A percentile compares a stretch with the other conserved stretches of the same genome.
phyloP scores from a whole-genome alignment of 2,329 filamentous ascomycete genomes.

The Fusarium nisikadoi region DNA sequence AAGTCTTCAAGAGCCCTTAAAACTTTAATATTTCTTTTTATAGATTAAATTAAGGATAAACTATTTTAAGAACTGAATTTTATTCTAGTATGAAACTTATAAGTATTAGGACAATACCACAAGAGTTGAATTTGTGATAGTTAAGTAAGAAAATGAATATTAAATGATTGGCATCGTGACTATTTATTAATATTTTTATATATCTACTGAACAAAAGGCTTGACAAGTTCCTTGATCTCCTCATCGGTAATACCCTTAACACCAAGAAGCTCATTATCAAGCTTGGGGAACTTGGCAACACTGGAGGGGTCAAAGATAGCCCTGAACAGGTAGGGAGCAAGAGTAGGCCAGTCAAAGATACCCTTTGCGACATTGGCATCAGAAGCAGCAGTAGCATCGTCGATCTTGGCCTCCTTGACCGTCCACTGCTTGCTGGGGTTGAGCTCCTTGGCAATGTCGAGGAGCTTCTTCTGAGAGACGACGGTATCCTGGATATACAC shows the following conservation, averaged over 20 bases:
- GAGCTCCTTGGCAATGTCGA: constrained; percentile 59
- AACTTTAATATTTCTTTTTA: rapidly evolving
- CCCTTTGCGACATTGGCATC: constrained; percentile 48
- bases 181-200: background rate
- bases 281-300: constrained; percentile 48
- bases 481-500: constrained; percentile 59
- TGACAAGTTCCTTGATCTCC: constrained; percentile 51
- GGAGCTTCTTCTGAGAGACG: constrained; percentile 57
- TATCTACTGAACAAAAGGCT: constrained; percentile 28
- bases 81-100: background rate
- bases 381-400: constrained; percentile 42
- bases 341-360: constrained; percentile 43
- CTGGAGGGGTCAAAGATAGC: constrained; percentile 48
- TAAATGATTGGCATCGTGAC: background rate
- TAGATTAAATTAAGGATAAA: rapidly evolving
- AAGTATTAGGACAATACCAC: too few species aligned
- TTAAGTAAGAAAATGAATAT: background rate
- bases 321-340: constrained; percentile 48
- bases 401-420: constrained; percentile 51
- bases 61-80: rapidly evolving
- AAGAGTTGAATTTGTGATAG: rapidly evolving
- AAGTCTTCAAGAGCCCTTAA: rapidly evolving
- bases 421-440: constrained; percentile 60
- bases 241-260: constrained; percentile 54
- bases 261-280: constrained; percentile 59